Conservation (phyloP, 352 stramenopile species). For the Phytophthora idaei region DNA sequence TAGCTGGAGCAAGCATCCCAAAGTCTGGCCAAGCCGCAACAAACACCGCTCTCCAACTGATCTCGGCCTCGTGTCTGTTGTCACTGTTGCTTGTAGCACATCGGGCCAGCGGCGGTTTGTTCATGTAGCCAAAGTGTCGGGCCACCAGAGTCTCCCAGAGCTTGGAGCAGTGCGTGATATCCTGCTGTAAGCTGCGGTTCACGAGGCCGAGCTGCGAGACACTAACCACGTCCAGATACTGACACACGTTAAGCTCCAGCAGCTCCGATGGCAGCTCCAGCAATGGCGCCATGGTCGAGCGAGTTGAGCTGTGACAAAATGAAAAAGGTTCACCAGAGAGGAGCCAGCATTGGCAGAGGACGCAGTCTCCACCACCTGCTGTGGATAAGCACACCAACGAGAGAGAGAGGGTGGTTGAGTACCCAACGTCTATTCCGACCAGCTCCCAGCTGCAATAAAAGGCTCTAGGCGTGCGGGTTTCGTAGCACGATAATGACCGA, state of each 20-base stretch:
- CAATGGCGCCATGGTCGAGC: slow-evolving; percentile 18
- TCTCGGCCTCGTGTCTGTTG: slow-evolving; percentile 7
- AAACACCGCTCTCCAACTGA: slow-evolving; percentile 59
- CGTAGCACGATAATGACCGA: slow-evolving; percentile 99
- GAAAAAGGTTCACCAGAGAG: not conserved
- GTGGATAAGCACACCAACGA: slow-evolving; percentile 10
- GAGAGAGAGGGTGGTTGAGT: slow-evolving; percentile 8
- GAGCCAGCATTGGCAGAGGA: slow-evolving; percentile 8
- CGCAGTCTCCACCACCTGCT: slow-evolving; percentile 9
- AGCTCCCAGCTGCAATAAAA: slow-evolving; percentile 30
- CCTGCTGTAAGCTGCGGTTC: slow-evolving; percentile 41
- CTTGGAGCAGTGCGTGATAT: slow-evolving; percentile 29
- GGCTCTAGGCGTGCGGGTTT: slow-evolving; percentile 92
- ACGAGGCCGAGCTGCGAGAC: slow-evolving; percentile 42
- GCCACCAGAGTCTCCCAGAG: slow-evolving; percentile 54
- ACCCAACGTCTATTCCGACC: slow-evolving; percentile 33
- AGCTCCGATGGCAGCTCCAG: slow-evolving; percentile 42
- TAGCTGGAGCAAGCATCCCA: slow-evolving; percentile 21
- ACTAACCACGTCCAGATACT: slow-evolving; percentile 48
- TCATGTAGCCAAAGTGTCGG: slow-evolving; percentile 48
- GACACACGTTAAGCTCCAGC: slow-evolving; percentile 48
- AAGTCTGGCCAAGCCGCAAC: slow-evolving; percentile 46
- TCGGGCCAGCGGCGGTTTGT: slow-evolving; percentile 19
- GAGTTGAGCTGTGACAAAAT: slow-evolving; percentile 3
- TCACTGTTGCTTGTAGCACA: slow-evolving; percentile 2